Percentiles rank a stretch among this genome's conserved stretches.
Conservation (phyloP, 2,329 filamentous ascomycete genomes). For the Colletotrichum liriopes region DNA sequence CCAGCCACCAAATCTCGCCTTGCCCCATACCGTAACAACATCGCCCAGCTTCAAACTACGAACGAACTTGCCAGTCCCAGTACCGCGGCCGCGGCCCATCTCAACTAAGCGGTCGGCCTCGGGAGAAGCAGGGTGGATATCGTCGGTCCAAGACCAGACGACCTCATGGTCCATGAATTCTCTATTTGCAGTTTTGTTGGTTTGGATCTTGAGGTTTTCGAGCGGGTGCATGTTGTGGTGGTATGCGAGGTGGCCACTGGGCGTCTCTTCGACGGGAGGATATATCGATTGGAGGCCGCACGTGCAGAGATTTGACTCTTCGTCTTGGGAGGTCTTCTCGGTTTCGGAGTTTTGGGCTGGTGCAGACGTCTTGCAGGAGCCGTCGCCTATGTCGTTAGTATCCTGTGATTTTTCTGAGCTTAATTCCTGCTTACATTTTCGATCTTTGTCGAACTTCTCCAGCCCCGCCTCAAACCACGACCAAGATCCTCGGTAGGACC, state of each 20-base stretch:
- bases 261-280: slow-evolving; percentile 48
- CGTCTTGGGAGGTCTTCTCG: background rate
- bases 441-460: slow-evolving; percentile 66
- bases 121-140: slow-evolving; percentile 60
- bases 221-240: slow-evolving; percentile 55
- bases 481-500: slow-evolving; percentile 65
- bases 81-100: slow-evolving; percentile 65
- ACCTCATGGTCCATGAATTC: slow-evolving; percentile 61
- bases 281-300: slow-evolving; percentile 56
- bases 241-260: slow-evolving; percentile 49
- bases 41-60: slow-evolving; percentile 71
- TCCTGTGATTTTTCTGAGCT: accelerated
- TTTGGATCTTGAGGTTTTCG: slow-evolving; percentile 62
- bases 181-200: slow-evolving; percentile 58
- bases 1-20: slow-evolving; percentile 71
- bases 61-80: slow-evolving; percentile 70
- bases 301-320: slow-evolving; percentile 47
- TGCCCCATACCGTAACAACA: slow-evolving; percentile 74
- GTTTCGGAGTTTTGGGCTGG: background rate
- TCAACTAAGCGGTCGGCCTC: slow-evolving; percentile 56
- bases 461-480: slow-evolving; percentile 77
- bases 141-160: slow-evolving; percentile 69
- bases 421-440: slow-evolving; percentile 45
- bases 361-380: slow-evolving; percentile 21
- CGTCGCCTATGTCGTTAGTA: slow-evolving; percentile 24